A percentile compares a stretch with the other conserved stretches of the same genome.
Conservation (phyloP, 1,284 basidiomycete species). For the Cutaneotrichosporon sp. region DNA sequence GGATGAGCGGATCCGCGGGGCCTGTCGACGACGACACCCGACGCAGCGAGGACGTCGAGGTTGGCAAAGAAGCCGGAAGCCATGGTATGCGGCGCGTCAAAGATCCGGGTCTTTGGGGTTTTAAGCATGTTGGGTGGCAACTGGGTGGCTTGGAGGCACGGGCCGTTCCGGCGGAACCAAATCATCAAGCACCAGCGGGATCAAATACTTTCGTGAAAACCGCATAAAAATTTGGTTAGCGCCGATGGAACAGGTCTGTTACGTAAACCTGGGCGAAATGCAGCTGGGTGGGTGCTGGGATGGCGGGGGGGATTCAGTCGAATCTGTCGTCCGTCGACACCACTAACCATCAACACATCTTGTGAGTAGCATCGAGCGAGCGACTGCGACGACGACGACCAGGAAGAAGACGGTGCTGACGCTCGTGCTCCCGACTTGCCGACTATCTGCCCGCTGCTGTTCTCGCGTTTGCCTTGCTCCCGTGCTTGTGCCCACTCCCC, state of each 20-base stretch:
- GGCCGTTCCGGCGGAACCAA: too few species aligned
- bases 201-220: too few species aligned
- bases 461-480: background rate
- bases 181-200: too few species aligned
- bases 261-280: too few species aligned
- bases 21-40: background rate
- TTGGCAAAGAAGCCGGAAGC: background rate
- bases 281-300: too few species aligned
- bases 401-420: constrained; percentile 4
- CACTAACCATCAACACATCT: constrained; percentile 10
- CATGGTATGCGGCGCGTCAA: background rate
- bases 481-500: background rate
- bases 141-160: too few species aligned
- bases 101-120: too few species aligned
- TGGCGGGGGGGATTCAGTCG: too few species aligned
- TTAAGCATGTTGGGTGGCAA: background rate
- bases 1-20: background rate
- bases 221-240: too few species aligned
- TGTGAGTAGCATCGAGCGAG: background rate
- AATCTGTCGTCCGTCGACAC: constrained; percentile 3
- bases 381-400: constrained; percentile 1
- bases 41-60: background rate
- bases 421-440: constrained; percentile 3
- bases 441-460: background rate
- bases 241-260: too few species aligned